A percentile compares a stretch with the other conserved stretches of the same genome.
Evolutionary conservation across 2,329 filamentous ascomycete genomes (phyloP).

Genomic region (Capronia coronata): DNA sequence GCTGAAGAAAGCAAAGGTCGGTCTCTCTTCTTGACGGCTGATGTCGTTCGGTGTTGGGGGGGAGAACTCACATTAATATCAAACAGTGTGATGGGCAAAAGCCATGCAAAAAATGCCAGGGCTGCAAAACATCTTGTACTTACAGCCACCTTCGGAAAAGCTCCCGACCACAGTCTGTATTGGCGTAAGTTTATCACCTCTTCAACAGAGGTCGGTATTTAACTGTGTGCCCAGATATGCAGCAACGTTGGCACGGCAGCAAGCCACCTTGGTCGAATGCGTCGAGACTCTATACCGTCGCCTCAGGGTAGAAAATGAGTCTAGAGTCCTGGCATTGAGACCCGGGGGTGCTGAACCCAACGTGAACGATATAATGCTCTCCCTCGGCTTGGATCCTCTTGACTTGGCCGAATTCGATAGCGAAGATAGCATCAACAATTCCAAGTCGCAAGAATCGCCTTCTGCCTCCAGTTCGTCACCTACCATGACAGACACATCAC

Average conservation of each 20-base stretch:
- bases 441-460: background rate
- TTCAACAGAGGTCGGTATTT: no score
- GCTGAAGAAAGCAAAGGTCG: constrained; percentile 1
- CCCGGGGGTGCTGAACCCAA: background rate
- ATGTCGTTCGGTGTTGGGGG: no score
- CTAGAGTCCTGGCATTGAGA: background rate
- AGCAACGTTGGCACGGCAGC: constrained; percentile 1
- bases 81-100: background rate
- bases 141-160: constrained; percentile 1
- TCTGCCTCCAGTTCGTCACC: background rate
- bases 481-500: background rate
- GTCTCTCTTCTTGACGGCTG: no score
- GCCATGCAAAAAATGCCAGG: background rate
- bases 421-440: background rate
- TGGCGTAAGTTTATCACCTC: background rate
- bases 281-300: background rate
- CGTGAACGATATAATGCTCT: background rate
- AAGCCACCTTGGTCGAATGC: background rate
- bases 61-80: no score
- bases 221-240: background rate
- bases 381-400: background rate
- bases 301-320: background rate
- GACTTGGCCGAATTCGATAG: background rate
- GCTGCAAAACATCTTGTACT: background rate
- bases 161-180: background rate